Percentiles rank a stretch among this genome's conserved stretches.
These are phyloP conservation scores for Didymella lethalis DNA, from an alignment of 2,329 filamentous ascomycete species.

Conservation along the genomic window DNA sequence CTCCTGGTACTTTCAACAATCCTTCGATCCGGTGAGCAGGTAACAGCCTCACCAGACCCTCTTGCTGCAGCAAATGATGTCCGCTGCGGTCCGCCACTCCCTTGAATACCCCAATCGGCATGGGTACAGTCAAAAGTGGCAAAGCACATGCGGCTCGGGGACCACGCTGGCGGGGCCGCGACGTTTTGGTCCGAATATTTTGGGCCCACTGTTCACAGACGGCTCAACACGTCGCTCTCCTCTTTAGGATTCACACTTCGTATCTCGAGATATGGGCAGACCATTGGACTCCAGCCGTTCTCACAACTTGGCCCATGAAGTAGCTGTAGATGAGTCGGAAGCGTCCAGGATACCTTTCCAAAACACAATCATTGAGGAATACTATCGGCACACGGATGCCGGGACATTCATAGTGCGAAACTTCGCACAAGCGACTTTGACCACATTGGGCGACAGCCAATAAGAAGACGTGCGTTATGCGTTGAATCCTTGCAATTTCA, in stretches of 20 bases:
- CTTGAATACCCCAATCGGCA: constrained; percentile 11
- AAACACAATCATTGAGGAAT: background rate
- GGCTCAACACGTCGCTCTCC: background rate
- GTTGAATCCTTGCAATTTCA: background rate
- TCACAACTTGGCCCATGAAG: background rate
- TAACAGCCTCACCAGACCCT: background rate
- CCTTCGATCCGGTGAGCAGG: background rate
- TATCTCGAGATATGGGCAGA: background rate
- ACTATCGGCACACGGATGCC: background rate
- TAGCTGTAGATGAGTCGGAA: background rate
- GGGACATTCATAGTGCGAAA: background rate
- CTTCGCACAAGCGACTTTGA: background rate
- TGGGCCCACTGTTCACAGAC: background rate
- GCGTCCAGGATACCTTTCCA: background rate
- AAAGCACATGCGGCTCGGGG: constrained; percentile 17
- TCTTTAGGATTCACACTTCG: background rate
- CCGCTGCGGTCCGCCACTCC: background rate
- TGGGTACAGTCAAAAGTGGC: background rate
- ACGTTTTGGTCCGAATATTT: constrained; percentile 1
- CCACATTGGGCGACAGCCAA: background rate
- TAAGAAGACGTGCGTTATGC: background rate
- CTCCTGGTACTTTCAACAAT: background rate
- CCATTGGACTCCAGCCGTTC: background rate
- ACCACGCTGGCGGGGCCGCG: constrained; percentile 13
- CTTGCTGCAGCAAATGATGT: background rate